Conservation (phyloP, 148 eudicot species). For the Nepenthes gracilis region DNA sequence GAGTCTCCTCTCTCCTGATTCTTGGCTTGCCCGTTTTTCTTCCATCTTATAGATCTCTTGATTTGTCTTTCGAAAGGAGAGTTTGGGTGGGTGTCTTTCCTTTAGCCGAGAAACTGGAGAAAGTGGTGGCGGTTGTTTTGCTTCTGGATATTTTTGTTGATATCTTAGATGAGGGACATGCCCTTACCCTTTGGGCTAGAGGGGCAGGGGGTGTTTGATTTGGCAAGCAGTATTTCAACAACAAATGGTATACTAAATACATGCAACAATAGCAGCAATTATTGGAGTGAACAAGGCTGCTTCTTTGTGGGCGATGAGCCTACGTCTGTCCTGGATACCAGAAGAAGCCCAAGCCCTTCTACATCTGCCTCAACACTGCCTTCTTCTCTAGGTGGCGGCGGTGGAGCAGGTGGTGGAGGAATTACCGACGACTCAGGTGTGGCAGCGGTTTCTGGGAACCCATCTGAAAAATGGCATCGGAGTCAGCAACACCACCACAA, state of each 20-base stretch:
- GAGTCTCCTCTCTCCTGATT: no score
- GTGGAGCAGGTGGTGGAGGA: constrained; percentile 13
- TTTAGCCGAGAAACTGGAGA: no score
- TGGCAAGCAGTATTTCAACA: constrained; percentile 1
- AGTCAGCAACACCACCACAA: constrained; percentile 1
- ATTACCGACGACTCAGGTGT: constrained; percentile 30
- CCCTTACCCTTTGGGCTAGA: constrained; percentile 30
- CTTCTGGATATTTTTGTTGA: no score
- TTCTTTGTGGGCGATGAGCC: constrained; percentile 31
- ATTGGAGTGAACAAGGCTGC: no score
- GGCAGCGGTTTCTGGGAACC: constrained; percentile 46
- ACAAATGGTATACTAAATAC: neutral
- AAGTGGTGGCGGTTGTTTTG: no score
- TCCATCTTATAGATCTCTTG: no score
- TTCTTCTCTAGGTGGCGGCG: constrained; percentile 26
- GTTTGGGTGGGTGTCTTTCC: no score
- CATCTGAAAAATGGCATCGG: constrained; percentile 30
- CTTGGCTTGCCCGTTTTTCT: no score
- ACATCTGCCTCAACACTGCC: constrained; percentile 60
- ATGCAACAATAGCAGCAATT: no score
- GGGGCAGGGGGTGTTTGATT: constrained; percentile 18
- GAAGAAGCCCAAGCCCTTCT: constrained; percentile 46
- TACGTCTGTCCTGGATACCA: constrained; percentile 61
- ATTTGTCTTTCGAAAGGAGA: no score
- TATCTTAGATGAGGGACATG: constrained; percentile 25